Conservation (phyloP, 352 stramenopile species). For the Globisporangium cylindrosporum region DNA sequence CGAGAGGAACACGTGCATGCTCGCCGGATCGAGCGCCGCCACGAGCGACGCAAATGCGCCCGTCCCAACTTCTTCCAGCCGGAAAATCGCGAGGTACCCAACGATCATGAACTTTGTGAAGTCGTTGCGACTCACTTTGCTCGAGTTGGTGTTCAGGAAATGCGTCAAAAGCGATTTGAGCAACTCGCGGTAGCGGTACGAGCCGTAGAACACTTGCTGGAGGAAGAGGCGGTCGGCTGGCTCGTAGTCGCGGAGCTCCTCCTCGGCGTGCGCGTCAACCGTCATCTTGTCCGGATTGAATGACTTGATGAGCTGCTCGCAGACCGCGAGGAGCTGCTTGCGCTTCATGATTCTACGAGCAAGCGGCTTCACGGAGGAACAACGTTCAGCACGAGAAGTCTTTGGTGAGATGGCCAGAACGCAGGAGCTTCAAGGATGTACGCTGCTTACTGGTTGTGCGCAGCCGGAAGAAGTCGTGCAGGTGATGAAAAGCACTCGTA, state of each 20-base stretch:
- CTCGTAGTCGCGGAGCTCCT: conserved; percentile 44
- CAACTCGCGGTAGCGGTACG: conserved; percentile 85
- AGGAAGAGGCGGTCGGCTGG: conserved; percentile 64
- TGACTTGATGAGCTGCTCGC: conserved; percentile 73
- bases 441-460: background rate
- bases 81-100: conserved; percentile 87
- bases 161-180: conserved; percentile 73
- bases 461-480: background rate
- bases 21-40: conserved; percentile 65
- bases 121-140: conserved; percentile 73
- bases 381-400: background rate
- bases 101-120: conserved; percentile 92
- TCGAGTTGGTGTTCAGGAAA: conserved; percentile 83
- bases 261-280: conserved; percentile 71
- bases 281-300: conserved; percentile 75
- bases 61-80: conserved; percentile 82
- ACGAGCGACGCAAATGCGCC: conserved; percentile 62
- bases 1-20: conserved; percentile 84
- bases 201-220: conserved; percentile 89
- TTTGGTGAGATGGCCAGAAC: background rate
- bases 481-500: background rate
- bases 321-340: conserved; percentile 62
- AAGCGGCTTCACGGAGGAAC: background rate
- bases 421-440: background rate
- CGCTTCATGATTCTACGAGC: conserved; percentile 51